Base-by-base conservation (phyloP, 768 basidiomycete species). In the Gelatoporia subvermispora region DNA sequence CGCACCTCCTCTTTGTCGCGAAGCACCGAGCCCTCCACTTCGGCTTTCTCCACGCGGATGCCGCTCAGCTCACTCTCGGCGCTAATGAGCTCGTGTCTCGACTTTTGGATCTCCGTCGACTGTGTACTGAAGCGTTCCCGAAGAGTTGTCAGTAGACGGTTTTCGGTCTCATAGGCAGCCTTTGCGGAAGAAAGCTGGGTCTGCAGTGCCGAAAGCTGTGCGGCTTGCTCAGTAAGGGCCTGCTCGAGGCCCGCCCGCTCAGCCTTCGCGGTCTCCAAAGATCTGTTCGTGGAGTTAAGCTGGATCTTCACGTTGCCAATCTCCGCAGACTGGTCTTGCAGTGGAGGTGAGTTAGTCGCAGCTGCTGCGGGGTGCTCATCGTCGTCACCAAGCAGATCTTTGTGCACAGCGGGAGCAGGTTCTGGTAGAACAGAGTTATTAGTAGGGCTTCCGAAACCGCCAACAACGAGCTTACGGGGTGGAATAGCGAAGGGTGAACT, bases 1-100 rank as follows among this genome's bases (percentile, higher is more conserved):
- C 95, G 75, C 4, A 88, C 82, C 52, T 97, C 96, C 65, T 99
- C 96, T 68, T 94, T 97, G 65, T 98, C 96, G 34, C 88, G 77
- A 51, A 99, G 65, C 48, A 94, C 77, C 2, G 79, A 69, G 9
- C 92, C 89, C 64, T 94, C 93, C 18, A 97, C 73, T 67, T 98
- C 96, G 7, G 85, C 73, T 71, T 94, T 97, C 70, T 97, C 93
- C 18, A 92, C 81, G 15, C 85, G 75, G 40, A 95, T 61, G 8
- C 87, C 93, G 54, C 89, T 92, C 35, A 99, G 74, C 55, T 97
- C 93, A 61, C 91, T 93, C 70, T 98, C 94, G 3, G 88, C 85
- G 36, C 77, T 75, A 55, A 99, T 98, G 34, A 97, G 70, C 50
- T 95, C 88, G 45, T 84, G 79, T 43, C 79, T 75, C 3, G 81